phyloP scores from a whole-genome alignment of 208 protist genomes.

The Porcisia deanei region DNA sequence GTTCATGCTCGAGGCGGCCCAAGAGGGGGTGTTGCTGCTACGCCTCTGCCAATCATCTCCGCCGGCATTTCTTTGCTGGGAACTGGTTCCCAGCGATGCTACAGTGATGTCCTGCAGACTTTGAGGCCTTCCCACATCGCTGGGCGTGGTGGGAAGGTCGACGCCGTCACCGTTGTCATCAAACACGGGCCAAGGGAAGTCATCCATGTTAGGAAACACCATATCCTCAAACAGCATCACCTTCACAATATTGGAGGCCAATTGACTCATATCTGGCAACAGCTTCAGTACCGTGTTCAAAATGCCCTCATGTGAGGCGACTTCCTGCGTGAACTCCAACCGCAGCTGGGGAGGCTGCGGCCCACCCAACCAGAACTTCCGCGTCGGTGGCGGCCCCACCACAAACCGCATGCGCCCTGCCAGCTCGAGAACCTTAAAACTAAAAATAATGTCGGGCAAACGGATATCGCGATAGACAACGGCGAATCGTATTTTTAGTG shows the following conservation, averaged over 20 bases:
- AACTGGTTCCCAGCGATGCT: not conserved
- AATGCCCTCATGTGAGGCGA: constrained; percentile 70
- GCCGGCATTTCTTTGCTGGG: too few species aligned
- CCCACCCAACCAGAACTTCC: constrained; percentile 76
- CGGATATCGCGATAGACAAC: constrained; percentile 63
- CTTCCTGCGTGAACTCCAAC: constrained; percentile 79
- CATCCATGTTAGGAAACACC: constrained; percentile 77
- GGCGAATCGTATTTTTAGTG: constrained; percentile 65
- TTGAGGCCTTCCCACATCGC: constrained; percentile 2
- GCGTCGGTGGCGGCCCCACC: constrained; percentile 72
- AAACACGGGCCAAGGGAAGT: constrained; percentile 74
- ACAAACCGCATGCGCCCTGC: constrained; percentile 71
- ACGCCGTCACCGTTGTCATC: constrained; percentile 29
- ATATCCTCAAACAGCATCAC: constrained; percentile 84
- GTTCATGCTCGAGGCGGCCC: not conserved
- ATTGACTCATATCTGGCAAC: constrained; percentile 71
- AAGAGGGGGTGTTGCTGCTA: not conserved
- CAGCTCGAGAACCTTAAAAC: constrained; percentile 75
- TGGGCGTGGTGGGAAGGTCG: constrained; percentile 4
- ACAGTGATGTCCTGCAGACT: not conserved
- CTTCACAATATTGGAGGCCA: constrained; percentile 72
- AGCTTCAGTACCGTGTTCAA: constrained; percentile 63
- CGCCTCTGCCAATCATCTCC: not conserved
- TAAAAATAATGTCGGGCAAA: constrained; percentile 77
- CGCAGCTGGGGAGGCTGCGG: constrained; percentile 64